phyloP scores from a whole-genome alignment of 2,329 filamentous ascomycete genomes.

The Phaeoacremonium minimum region DNA sequence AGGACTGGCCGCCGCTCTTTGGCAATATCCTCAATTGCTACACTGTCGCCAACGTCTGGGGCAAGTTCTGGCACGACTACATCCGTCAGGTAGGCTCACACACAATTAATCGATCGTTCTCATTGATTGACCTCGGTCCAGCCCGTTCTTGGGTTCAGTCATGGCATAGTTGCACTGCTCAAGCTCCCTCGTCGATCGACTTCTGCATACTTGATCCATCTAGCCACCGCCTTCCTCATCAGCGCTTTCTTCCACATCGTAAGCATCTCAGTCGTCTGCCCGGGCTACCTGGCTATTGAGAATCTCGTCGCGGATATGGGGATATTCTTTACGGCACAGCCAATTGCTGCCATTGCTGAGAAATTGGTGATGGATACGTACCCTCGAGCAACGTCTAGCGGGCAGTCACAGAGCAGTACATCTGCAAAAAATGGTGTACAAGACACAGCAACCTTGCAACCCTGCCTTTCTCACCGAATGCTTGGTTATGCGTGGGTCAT shows the following conservation, averaged over 20 bases:
- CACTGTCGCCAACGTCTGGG: constrained; percentile 10
- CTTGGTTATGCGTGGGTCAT: not conserved
- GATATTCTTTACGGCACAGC: not conserved
- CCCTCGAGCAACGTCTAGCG: not conserved
- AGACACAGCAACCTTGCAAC: not conserved
- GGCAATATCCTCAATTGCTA: constrained; percentile 9
- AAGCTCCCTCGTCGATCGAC: not conserved
- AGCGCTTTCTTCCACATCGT: constrained; percentile 1
- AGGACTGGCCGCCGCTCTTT: constrained; percentile 13
- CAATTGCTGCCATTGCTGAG: not conserved
- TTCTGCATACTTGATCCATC: not conserved
- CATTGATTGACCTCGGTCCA: not conserved
- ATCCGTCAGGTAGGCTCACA: constrained; percentile 7
- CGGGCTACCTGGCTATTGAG: not conserved
- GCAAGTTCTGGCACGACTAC: constrained; percentile 12
- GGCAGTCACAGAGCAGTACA: not conserved
- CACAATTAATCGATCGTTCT: not conserved
- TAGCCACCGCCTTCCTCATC: not conserved
- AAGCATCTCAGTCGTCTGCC: not conserved
- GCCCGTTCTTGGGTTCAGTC: constrained; percentile 2
- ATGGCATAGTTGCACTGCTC: not conserved
- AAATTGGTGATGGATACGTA: not conserved
- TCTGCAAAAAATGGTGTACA: too few relatives aligned
- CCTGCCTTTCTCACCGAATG: not conserved
- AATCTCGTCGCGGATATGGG: not conserved